A percentile compares a stretch with the other conserved stretches of the same genome.
These are phyloP conservation scores for Lasiodiplodia hormozganensis DNA, from an alignment of 2,329 filamentous ascomycete genomes.

Conservation along the genomic window DNA sequence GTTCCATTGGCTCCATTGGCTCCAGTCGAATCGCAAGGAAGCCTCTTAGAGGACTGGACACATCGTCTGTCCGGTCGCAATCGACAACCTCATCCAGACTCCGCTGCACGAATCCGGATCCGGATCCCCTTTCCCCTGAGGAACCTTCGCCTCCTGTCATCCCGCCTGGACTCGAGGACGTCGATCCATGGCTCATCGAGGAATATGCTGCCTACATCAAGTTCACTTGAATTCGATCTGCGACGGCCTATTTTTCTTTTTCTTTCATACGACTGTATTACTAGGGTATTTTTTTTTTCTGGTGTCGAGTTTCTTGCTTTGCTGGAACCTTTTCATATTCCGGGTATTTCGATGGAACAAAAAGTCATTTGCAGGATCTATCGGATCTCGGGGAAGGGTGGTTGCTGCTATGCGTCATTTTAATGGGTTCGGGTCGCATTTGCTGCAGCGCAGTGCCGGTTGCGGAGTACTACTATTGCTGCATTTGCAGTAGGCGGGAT, in stretches of 20 bases:
- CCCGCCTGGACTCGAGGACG: slow-evolving; percentile 40
- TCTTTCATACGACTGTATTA: slow-evolving; percentile 1
- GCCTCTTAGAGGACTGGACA: slow-evolving; percentile 9
- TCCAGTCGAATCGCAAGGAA: slow-evolving; percentile 2
- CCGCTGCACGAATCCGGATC: slow-evolving; percentile 9
- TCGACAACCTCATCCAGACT: slow-evolving; percentile 1
- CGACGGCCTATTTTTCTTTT: background rate
- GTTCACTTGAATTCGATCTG: slow-evolving; percentile 31
- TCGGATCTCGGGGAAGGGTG: background rate
- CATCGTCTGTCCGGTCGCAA: slow-evolving; percentile 7
- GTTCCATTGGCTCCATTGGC: background rate
- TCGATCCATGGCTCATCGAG: slow-evolving; percentile 47
- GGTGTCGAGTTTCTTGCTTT: slow-evolving; percentile 2
- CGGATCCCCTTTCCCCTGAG: slow-evolving; percentile 27
- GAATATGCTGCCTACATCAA: slow-evolving; percentile 51
- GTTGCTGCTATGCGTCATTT: background rate
- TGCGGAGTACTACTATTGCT: slow-evolving; percentile 20
- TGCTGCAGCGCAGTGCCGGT: background rate
- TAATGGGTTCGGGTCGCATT: slow-evolving; percentile 9
- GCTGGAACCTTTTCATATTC: slow-evolving; percentile 4
- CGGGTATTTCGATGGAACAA: background rate
- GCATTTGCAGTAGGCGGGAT: background rate
- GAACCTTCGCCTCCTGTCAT: slow-evolving; percentile 15
- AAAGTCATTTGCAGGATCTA: background rate
- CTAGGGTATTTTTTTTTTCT: background rate